Evolutionary conservation across 2,329 filamentous ascomycete genomes (phyloP), one percentile per base, ranked within the genome.

Genomic region (Cordyceps fumosorosea): DNA sequence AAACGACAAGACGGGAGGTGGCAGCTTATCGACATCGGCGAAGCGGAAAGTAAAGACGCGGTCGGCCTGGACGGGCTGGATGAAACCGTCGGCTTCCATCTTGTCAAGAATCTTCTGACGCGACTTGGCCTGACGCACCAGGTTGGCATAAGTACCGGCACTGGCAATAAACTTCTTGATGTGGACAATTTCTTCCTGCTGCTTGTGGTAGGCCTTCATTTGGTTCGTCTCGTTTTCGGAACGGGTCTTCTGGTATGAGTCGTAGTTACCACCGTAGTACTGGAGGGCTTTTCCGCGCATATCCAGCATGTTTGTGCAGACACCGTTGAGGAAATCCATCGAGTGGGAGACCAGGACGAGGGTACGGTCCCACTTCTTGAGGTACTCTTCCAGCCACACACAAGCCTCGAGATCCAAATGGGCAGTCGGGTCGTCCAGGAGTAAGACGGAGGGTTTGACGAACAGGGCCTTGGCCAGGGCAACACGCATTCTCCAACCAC

Each of bases 111-210:
- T 98, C 91, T 99, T 99, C 80, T 99, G 95, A 67, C 95, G 88
- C 50, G 95, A 98, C 84, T 99, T 99, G 78, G 96, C 96, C 80
- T 99, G 95, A 77, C 91, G 86, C 74, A 99, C 95, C 82, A 99
- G 84, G 83, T 99, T 99, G 85, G 96, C 95, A 74, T 99, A 99
- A 65, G 95, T 99, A 93, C 96, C 95, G 63, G 95, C 95, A 65
- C 93, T 97, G 73, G 96, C 95, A 76, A 99, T 99, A 84, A 99
- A 99, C 81, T 98, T 97, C 84, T 99, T 98, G 84, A 99, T 99
- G 83, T 99, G 96, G 69, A 87, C 85, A 76, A 99, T 99, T 82
- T 99, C 95, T 66, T 99, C 95, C 76, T 99, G 95, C 77, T 99
- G 95, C 84, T 99, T 99, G 77, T 90, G 84, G 82, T 99, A 99